These are phyloP conservation scores for Tilletia caries DNA, from an alignment of 1,284 basidiomycete genomes.

Conservation along the genomic window DNA sequence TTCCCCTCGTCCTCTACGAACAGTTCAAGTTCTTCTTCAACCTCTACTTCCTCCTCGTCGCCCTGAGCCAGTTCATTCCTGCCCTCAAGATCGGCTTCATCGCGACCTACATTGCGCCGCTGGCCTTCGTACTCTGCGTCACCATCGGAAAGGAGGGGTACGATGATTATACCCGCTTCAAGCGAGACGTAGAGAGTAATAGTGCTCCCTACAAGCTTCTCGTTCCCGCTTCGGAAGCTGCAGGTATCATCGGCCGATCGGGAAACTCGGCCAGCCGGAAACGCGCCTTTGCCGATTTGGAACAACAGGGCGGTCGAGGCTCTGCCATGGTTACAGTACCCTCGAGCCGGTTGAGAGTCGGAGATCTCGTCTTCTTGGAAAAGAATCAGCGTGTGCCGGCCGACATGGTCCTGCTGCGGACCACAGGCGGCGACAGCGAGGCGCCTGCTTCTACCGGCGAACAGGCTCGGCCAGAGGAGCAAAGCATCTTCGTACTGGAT, in stretches of 20 bases:
- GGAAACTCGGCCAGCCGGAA: background rate
- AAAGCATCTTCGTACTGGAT: slow-evolving; percentile 30
- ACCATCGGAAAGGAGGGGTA: slow-evolving; percentile 99
- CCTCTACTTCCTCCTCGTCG: slow-evolving; percentile 94
- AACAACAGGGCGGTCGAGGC: background rate
- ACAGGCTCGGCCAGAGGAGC: background rate
- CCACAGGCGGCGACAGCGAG: slow-evolving; percentile 58
- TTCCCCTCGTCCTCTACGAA: slow-evolving; percentile 94
- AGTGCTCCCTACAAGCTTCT: slow-evolving; percentile 84
- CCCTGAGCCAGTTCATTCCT: slow-evolving; percentile 90
- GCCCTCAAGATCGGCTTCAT: slow-evolving; percentile 98
- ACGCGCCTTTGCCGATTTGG: background rate
- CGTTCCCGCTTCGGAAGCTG: slow-evolving; percentile 54
- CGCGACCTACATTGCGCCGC: slow-evolving; percentile 89
- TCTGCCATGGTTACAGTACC: slow-evolving; percentile 56
- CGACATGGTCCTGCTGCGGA: slow-evolving; percentile 84
- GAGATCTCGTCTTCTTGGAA: slow-evolving; percentile 85
- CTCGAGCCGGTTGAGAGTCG: slow-evolving; percentile 82
- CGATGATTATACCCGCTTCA: slow-evolving; percentile 90
- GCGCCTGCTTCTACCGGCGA: background rate
- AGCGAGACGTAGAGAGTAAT: slow-evolving; percentile 89
- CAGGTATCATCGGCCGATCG: slow-evolving; percentile 18
- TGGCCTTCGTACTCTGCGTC: slow-evolving; percentile 87
- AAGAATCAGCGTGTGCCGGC: slow-evolving; percentile 97
- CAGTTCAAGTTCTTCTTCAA: slow-evolving; percentile 99